phyloP scores from a whole-genome alignment of 345 rosid genomes.

The Raphanus sativus region DNA sequence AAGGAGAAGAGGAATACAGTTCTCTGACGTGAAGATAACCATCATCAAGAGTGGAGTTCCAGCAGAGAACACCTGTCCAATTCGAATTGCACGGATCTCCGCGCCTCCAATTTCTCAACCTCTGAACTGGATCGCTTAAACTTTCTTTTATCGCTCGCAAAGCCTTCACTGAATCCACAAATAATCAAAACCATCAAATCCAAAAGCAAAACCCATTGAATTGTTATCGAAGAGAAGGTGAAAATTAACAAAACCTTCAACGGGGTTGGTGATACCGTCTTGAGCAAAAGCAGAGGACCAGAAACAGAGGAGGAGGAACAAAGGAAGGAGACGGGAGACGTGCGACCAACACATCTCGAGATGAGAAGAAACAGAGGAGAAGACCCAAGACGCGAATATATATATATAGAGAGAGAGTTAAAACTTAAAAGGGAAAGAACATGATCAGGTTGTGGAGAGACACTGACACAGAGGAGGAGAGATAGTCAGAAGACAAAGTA shows the following conservation, averaged over 20 bases:
- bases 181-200: not conserved
- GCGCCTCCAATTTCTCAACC: conserved; percentile 67
- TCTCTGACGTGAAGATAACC: conserved; percentile 78
- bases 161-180: conserved; percentile 57
- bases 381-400: conserved; percentile 10
- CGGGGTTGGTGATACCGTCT: conserved; percentile 53
- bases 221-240: not conserved
- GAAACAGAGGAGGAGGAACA: conserved; percentile 23
- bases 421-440: not conserved
- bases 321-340: conserved; percentile 17
- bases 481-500: conserved; percentile 11
- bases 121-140: conserved; percentile 58
- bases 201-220: conserved; percentile 10
- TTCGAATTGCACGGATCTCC: conserved; percentile 87
- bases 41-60: conserved; percentile 50
- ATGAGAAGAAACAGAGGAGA: not conserved
- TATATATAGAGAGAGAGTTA: conserved; percentile 1
- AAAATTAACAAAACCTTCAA: conserved; percentile 50
- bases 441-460: conserved; percentile 14
- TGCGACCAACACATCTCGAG: conserved; percentile 28
- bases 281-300: conserved; percentile 51
- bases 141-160: conserved; percentile 52
- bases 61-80: conserved; percentile 93
- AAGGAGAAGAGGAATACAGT: conserved; percentile 52
- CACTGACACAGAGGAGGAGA: not conserved